Conservation (phyloP, 768 basidiomycete species). For the Suillus cothurnatus region DNA sequence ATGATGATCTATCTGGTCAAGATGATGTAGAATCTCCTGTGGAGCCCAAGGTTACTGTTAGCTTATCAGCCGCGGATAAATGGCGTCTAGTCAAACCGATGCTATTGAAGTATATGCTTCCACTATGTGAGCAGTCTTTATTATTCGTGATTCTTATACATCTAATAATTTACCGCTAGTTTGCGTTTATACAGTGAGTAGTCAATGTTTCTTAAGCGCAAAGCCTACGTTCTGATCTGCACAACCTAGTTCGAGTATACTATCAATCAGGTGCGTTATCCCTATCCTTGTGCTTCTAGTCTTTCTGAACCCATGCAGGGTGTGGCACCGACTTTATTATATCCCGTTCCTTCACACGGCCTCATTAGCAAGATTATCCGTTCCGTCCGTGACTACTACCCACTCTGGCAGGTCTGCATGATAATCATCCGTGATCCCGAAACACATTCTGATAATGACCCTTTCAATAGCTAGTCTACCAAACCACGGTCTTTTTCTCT, state of each 20-base stretch:
- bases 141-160: not conserved
- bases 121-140: constrained; percentile 65
- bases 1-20: constrained; percentile 19
- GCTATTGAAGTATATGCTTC: constrained; percentile 86
- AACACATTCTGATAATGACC: not conserved
- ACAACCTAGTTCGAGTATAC: constrained; percentile 82
- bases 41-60: constrained; percentile 45
- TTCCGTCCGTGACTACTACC: constrained; percentile 89
- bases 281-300: not conserved
- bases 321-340: constrained; percentile 86
- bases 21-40: constrained; percentile 28
- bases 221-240: constrained; percentile 23
- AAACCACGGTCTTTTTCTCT: constrained; percentile 90
- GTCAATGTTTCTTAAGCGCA: not conserved
- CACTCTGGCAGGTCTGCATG: constrained; percentile 79
- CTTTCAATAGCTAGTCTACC: constrained; percentile 70
- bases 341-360: constrained; percentile 75
- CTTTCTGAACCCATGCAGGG: constrained; percentile 49
- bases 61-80: constrained; percentile 75
- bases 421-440: not conserved
- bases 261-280: constrained; percentile 72
- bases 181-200: constrained; percentile 61
- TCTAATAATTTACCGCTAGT: constrained; percentile 38
- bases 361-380: constrained; percentile 79
- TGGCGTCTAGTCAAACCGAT: constrained; percentile 80